These are phyloP conservation scores for Pichia sp. DNA, from an alignment of 1,139 yeast genomes.

Conservation along the genomic window DNA sequence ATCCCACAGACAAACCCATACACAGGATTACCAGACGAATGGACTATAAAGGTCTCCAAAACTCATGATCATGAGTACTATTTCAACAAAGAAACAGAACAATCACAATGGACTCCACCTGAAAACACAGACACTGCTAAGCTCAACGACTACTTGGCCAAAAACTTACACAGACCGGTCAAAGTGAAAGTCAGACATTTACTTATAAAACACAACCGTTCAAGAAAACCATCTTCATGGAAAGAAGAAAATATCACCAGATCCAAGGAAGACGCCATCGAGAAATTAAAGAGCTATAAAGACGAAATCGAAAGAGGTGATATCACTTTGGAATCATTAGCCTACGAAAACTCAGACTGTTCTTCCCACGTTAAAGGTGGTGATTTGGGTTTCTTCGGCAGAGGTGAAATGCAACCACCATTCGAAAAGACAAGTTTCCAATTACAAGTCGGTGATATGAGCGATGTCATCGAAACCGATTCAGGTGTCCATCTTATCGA, in stretches of 20 bases:
- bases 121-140: slow-evolving; percentile 68
- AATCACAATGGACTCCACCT: slow-evolving; percentile 93
- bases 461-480: slow-evolving; percentile 83
- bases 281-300: slow-evolving; percentile 57
- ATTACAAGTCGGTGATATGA: slow-evolving; percentile 78
- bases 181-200: slow-evolving; percentile 74
- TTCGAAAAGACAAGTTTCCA: slow-evolving; percentile 88
- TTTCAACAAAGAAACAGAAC: slow-evolving; percentile 64
- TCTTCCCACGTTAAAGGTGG: slow-evolving; percentile 86
- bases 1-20: slow-evolving; percentile 2
- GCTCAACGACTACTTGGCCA: slow-evolving; percentile 54
- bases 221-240: slow-evolving; percentile 93
- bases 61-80: slow-evolving; percentile 85
- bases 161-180: slow-evolving; percentile 45
- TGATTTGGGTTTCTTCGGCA: slow-evolving; percentile 85
- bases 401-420: slow-evolving; percentile 92
- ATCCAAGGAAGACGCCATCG: slow-evolving; percentile 80
- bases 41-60: slow-evolving; percentile 80
- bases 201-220: slow-evolving; percentile 75
- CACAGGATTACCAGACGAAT: slow-evolving; percentile 81
- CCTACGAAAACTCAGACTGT: slow-evolving; percentile 85
- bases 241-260: slow-evolving; percentile 67
- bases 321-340: slow-evolving; percentile 65
- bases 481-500: slow-evolving; percentile 90
- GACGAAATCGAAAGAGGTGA: slow-evolving; percentile 69